These are phyloP conservation scores for Alternaria longipes DNA, from an alignment of 2,329 filamentous ascomycete species.

Conservation along the genomic window DNA sequence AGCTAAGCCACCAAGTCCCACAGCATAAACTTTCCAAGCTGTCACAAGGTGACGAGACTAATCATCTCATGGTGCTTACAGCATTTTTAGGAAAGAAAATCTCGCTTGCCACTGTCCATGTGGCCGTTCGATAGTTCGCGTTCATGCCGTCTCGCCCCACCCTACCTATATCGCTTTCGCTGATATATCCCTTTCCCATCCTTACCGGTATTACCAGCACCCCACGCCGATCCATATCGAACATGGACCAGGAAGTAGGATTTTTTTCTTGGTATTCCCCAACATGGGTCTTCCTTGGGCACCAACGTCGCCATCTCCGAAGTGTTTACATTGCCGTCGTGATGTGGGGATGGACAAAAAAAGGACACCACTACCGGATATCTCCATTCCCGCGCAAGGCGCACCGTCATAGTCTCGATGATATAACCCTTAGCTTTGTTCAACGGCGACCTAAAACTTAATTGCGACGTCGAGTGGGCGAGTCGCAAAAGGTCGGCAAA, in stretches of 20 bases:
- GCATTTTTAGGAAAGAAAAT: neutral
- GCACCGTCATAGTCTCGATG: neutral
- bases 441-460: neutral
- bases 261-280: neutral
- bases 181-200: neutral
- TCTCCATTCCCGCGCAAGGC: neutral
- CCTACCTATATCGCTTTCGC: neutral
- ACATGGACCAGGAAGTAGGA: neutral
- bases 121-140: constrained; percentile 2
- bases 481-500: neutral
- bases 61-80: neutral
- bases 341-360: neutral
- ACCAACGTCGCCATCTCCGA: neutral
- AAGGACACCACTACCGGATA: neutral
- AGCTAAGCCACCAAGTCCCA: constrained; percentile 6
- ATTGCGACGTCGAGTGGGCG: neutral
- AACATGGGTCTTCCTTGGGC: constrained; percentile 8
- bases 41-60: neutral
- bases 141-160: constrained; percentile 9
- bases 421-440: neutral
- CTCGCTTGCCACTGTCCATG: constrained; percentile 5
- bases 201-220: neutral
- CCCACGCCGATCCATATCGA: constrained; percentile 4
- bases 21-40: constrained; percentile 15
- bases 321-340: constrained; percentile 1